phyloP scores from a whole-genome alignment of 2,329 filamentous ascomycete species.

The Fusarium stilboides region DNA sequence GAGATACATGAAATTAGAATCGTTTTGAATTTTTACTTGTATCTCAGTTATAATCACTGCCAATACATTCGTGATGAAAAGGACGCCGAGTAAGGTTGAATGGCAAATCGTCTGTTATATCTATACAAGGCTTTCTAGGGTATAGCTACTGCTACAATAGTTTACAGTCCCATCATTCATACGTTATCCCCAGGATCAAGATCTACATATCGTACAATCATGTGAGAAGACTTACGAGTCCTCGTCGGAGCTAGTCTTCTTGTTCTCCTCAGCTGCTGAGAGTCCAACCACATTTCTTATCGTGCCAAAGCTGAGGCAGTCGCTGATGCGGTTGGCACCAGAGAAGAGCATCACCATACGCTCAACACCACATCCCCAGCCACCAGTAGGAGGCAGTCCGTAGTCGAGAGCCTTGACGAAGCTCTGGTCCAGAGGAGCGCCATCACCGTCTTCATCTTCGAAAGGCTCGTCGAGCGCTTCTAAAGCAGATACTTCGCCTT shows the following conservation, averaged over 20 bases:
- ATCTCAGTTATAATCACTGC: not conserved
- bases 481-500: conserved; percentile 11
- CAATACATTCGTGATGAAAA: not conserved
- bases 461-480: conserved; percentile 30
- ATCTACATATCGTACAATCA: conserved; percentile 21
- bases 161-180: conserved; percentile 47
- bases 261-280: conserved; percentile 55
- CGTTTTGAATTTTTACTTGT: not conserved
- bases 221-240: conserved; percentile 12
- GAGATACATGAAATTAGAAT: not conserved
- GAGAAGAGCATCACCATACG: conserved; percentile 92
- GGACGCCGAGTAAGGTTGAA: not conserved
- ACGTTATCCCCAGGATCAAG: conserved; percentile 30
- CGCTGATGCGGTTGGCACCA: conserved; percentile 82
- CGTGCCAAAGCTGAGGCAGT: conserved; percentile 91
- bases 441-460: conserved; percentile 62
- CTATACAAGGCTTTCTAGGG: conserved; percentile 25
- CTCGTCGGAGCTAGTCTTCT: conserved; percentile 33
- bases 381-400: conserved; percentile 94
- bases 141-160: conserved; percentile 41
- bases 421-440: conserved; percentile 76
- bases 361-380: conserved; percentile 96
- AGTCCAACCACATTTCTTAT: conserved; percentile 77
- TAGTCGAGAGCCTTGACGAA: conserved; percentile 89
- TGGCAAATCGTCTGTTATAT: conserved; percentile 17